Evolutionary conservation across 2,329 filamentous ascomycete species (phyloP), one percentile per base, ranked within the genome.

Genomic region (Pezicula radicicola): DNA sequence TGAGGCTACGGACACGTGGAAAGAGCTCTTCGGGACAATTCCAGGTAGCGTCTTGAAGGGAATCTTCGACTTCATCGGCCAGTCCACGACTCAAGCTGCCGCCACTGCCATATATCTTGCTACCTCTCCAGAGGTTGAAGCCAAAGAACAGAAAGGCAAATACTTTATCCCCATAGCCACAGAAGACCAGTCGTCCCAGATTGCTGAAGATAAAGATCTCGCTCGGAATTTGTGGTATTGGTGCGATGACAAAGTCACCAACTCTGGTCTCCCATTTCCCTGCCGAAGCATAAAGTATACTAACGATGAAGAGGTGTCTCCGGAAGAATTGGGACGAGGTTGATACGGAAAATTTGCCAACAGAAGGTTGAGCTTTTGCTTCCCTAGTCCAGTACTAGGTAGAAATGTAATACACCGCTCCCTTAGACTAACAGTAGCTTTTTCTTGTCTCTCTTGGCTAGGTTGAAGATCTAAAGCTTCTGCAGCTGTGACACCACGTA

Each of bases 81-180:
- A 68, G 41, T 63, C 54, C 28, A 41, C 45, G 16, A 48, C 59
- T 41, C 65, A 68, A 46, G 67, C 57, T 19, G 66, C 66, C 39
- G 59, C 64, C 9, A 67, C 62, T 7, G 65, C 60, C 10, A 42
- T 70, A 30, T 69, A 62, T 58, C 53, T 69, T 30, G 62, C 62
- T 16, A 46, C 66, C 12, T 65, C 61, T 50, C 46, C 44, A 2
- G 59, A 64, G 13, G 56, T 69, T 6, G 48, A 41, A 12, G 51
- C 54, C 16, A 48, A 55, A 16, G 48, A 61, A 10, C 33, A 58
- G 15, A 61, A 61, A 30, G 71, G 69, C 1, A 58, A 58, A 40
- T 73, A 71, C 48, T 73, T 71, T 46, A 63, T 70, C 41, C 70
- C 71, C 8, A 63, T 71, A 37, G 70, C 64, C 5, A 62, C 55